Conservation (phyloP, 768 basidiomycete genomes). For the Podaxis sp. region DNA sequence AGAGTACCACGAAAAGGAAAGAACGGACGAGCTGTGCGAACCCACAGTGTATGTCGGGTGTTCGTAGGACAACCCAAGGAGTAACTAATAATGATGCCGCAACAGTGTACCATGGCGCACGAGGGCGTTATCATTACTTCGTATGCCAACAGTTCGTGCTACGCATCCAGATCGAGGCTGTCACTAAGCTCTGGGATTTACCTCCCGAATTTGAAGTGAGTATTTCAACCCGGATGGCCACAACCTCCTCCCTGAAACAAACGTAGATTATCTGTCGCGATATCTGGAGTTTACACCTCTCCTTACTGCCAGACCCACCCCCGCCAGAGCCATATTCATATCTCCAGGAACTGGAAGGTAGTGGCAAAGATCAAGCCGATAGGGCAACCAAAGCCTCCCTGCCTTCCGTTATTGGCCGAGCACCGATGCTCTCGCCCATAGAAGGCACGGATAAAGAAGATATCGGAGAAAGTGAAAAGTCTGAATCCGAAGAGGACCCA, state of each 20-base stretch:
- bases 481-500: conserved; percentile 13
- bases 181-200: conserved; percentile 64
- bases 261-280: conserved; percentile 73
- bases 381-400: background rate
- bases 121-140: conserved; percentile 77
- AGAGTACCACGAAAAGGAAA: conserved; percentile 53
- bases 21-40: conserved; percentile 50
- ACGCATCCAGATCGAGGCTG: conserved; percentile 67
- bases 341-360: conserved; percentile 29
- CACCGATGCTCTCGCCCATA: no score
- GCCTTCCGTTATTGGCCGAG: background rate
- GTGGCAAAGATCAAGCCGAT: conserved; percentile 6
- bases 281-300: conserved; percentile 77
- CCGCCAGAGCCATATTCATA: conserved; percentile 58
- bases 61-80: background rate
- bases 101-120: conserved; percentile 80
- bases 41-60: conserved; percentile 45
- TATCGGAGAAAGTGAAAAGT: background rate
- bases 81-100: background rate
- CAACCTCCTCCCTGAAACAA: no score
- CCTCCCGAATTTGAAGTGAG: conserved; percentile 78
- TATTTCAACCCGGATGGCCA: background rate
- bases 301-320: conserved; percentile 55
- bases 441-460: conserved; percentile 14
- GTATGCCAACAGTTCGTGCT: conserved; percentile 83